Percentiles rank a stretch among this genome's conserved stretches.
These are phyloP conservation scores for Paramarasmius palmivorus DNA, from an alignment of 1,284 basidiomycete species.

Conservation along the genomic window DNA sequence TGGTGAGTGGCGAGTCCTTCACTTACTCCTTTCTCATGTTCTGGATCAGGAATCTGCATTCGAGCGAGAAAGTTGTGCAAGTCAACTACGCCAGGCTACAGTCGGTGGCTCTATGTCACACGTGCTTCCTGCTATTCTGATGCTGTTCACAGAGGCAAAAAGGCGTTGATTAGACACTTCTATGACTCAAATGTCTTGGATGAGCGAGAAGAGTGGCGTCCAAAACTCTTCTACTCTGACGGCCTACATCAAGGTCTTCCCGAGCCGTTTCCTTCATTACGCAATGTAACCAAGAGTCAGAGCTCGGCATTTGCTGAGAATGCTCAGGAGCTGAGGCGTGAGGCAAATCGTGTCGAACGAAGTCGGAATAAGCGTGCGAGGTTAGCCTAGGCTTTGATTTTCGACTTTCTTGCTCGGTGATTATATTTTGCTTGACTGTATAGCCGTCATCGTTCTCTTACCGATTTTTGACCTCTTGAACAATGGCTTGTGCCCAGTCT, in stretches of 20 bases:
- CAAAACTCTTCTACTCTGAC: constrained; percentile 80
- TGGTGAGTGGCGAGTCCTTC: constrained; percentile 46
- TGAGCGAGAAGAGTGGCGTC: constrained; percentile 76
- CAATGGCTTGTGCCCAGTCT: too few relatives aligned
- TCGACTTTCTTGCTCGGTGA: too few relatives aligned
- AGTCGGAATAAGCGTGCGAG: too few relatives aligned
- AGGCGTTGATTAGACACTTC: constrained; percentile 83
- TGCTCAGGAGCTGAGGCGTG: too few relatives aligned
- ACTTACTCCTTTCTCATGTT: constrained; percentile 9
- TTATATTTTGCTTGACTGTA: too few relatives aligned
- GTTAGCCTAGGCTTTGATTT: too few relatives aligned
- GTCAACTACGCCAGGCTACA: constrained; percentile 89
- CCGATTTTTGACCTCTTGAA: too few relatives aligned
- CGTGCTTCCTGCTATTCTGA: not conserved
- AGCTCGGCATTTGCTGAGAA: too few relatives aligned
- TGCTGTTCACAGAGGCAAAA: constrained; percentile 54
- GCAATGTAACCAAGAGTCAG: too few relatives aligned
- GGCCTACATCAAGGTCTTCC: constrained; percentile 73
- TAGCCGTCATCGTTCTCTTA: too few relatives aligned
- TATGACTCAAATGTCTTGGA: constrained; percentile 86
- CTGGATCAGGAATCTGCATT: constrained; percentile 75
- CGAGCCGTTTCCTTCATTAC: constrained; percentile 83
- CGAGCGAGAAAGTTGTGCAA: constrained; percentile 82
- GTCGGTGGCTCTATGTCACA: constrained; percentile 43
- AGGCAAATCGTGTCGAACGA: too few relatives aligned